Evolutionary conservation across 495 filamentous ascomycete species (phyloP), one percentile per base, ranked within the genome.

Genomic region (Geopyxis carbonaria): DNA sequence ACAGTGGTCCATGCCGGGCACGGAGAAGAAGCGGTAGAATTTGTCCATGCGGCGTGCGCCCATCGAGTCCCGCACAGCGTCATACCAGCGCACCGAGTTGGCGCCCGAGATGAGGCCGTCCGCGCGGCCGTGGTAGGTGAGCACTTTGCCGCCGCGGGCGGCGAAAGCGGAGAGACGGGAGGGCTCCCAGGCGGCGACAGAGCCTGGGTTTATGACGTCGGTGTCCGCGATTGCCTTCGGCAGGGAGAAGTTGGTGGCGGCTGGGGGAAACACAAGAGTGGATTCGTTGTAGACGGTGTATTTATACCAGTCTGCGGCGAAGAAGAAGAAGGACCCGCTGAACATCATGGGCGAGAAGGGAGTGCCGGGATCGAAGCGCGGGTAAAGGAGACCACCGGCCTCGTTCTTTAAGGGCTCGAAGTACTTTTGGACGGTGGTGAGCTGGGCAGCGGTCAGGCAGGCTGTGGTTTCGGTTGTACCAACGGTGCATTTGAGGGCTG

Each of bases 391-490:
- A 14, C 65, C 64, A 9, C 69, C 67, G 15, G 69, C 65, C 2
- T 55, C 47, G 3, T 63, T 62, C 11, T 64, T 51, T 30, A 69
- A 61, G n/a, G 71, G 65, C 11, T 51, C 57, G 50, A 80, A 72
- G 14, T 77, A 53, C 9, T 67, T 56, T 18, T 65, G 45, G 24
- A 72, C 58, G 2, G 69, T 75, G 2, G 63, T 43, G 18, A 75
- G 56, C 50, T 82, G 75, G 5, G 59, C 50, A 5, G 59, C 54
- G 4, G 64, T 73, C 2, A 83, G 60, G 45, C 78, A 81, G 13
- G 46, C 40, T 1, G 48, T 50, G 0, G 57, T 57, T 25, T 53
- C 54, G 9, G 53, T 46, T 4, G 55, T 50, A 24, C 47, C 39
- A 1, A 45, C 34, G 0, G 47, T 45, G 53, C 77, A 80, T n/a